A percentile compares a stretch with the other conserved stretches of the same genome.
phyloP scores from a whole-genome alignment of 345 rosid species.

The Pseudoturritis turrita region DNA sequence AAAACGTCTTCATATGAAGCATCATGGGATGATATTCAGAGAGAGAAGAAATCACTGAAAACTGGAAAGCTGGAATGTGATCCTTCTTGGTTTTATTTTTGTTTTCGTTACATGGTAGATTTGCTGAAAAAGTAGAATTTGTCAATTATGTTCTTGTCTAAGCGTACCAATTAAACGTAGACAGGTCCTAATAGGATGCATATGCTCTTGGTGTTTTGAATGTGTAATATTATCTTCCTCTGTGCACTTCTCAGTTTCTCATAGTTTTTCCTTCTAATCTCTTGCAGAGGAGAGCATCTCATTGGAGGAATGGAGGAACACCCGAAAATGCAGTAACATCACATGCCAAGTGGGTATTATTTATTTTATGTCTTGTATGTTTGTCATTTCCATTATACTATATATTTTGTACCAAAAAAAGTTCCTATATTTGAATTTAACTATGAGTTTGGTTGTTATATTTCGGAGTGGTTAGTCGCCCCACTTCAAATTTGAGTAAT shows the following conservation, averaged over 20 bases:
- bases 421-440: neutral
- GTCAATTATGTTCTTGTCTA: neutral
- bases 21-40: constrained; percentile 44
- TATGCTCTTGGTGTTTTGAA: neutral
- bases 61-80: constrained; percentile 5
- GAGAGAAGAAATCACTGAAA: constrained; percentile 81
- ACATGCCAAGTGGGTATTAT: constrained; percentile 76
- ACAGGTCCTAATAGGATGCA: neutral
- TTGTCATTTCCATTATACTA: neutral
- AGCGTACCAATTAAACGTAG: neutral
- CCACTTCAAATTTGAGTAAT: too few species aligned
- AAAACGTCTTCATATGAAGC: constrained; percentile 44
- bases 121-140: neutral
- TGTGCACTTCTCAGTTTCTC: neutral
- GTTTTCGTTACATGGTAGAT: too few species aligned
- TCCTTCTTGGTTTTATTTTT: neutral
- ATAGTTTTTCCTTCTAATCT: neutral
- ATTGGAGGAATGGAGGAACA: constrained; percentile 78
- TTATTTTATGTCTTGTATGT: constrained; percentile 15
- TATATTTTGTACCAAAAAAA: constrained; percentile 5
- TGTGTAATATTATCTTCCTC: neutral
- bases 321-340: constrained; percentile 59
- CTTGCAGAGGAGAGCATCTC: constrained; percentile 77
- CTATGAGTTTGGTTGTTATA: too few species aligned
- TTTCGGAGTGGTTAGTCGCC: too few species aligned